Base-by-base conservation (phyloP, 2,329 filamentous ascomycete genomes). In the Neopestalotiopsis sp. region DNA sequence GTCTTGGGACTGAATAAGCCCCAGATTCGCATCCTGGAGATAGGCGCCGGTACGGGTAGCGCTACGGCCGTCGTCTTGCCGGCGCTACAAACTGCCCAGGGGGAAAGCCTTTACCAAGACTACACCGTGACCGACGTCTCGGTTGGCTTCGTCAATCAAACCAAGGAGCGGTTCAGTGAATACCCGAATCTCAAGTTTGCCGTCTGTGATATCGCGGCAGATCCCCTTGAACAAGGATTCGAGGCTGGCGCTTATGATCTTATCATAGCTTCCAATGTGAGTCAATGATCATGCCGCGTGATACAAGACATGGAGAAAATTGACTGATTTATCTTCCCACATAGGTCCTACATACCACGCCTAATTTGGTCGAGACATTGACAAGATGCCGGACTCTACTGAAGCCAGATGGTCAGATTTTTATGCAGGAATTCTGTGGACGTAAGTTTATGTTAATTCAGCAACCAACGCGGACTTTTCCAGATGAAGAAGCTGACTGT, bases 121-220 rank as follows among this genome's bases (percentile, higher is more conserved):
- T 74, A 73, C 62, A 66, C 56, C n/a, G 71, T 69, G 57, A 74
- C 73, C 14, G 73, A 74, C 64, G 66, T 74, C 53, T 70, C 70
- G 12, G 45, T 61, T 34, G 68, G 70, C 17, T 74, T 73, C 63
- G 70, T 74, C 45, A 57, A 28, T 7, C 38, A 42, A n/a, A 71
- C 73, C 4, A 58, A 70, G 63, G 68, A 70, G 6, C 62, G 59
- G 3, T 73, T 74, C 30, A 32, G 30, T 69, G 28, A 69, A 65
- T 20, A 28, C 68, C n/a, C 69, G 71, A 38, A 42, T 30, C 24
- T 68, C 24, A 45, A 63, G 42, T 68, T 59, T 34, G 30, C 32
- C 6, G 61, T 63, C 13, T 49, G 40, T 38, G 61, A 68, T 56
- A 65, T 68, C 32, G 14, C 61, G 32, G 32, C 7, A 20, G 67